phyloP scores from a whole-genome alignment of 495 filamentous ascomycete genomes.

The Rostrohypoxylon terebratum region DNA sequence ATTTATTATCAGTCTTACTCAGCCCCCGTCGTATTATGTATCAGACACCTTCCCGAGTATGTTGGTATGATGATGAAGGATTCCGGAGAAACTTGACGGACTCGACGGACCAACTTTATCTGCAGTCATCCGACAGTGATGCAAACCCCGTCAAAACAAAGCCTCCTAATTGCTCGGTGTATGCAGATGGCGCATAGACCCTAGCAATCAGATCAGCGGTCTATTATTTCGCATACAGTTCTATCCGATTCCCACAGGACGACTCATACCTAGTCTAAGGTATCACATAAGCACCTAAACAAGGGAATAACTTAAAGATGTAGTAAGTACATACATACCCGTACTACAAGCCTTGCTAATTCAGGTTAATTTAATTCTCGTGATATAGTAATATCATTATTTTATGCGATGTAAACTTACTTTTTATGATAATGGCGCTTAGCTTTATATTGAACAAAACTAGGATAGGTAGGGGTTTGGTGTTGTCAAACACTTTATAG shows the following conservation, averaged over 20 bases:
- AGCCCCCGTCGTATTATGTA: not conserved
- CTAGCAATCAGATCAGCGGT: not conserved
- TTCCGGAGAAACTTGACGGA: conserved; percentile 32
- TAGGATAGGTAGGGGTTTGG: too few relatives aligned
- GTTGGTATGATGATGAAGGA: not conserved
- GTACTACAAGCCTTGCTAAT: too few relatives aligned
- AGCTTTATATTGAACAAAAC: too few relatives aligned
- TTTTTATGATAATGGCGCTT: too few relatives aligned
- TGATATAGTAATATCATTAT: too few relatives aligned
- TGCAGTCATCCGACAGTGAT: conserved; percentile 23
- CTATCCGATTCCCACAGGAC: not conserved
- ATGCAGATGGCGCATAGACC: not conserved
- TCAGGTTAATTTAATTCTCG: too few relatives aligned
- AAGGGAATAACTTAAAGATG: too few relatives aligned
- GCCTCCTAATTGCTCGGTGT: conserved; percentile 14
- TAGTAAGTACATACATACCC: too few relatives aligned
- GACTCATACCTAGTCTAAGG: too few relatives aligned
- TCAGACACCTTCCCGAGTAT: not conserved
- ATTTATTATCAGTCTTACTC: conserved; percentile 26
- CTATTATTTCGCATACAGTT: not conserved
- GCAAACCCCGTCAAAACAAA: not conserved
- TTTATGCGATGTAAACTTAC: too few relatives aligned
- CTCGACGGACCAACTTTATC: conserved; percentile 18
- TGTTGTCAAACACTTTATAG: too few relatives aligned
- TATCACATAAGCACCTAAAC: too few relatives aligned